Percentiles rank a stretch among this genome's conserved stretches.
These are phyloP conservation scores for Metschnikowia shivogae DNA, from an alignment of 805 yeast species.

Conservation along the genomic window DNA sequence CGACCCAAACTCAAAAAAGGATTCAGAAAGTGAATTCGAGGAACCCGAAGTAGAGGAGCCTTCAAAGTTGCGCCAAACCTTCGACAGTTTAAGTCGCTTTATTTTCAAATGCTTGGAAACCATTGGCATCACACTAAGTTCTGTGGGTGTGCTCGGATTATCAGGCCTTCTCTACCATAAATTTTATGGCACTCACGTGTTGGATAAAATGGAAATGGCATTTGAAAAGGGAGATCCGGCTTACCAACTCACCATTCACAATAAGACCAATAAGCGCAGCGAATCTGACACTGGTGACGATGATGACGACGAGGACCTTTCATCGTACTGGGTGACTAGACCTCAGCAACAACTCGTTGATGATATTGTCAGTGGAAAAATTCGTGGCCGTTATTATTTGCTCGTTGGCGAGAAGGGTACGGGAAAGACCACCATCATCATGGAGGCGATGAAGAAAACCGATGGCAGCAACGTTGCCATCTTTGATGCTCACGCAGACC, in stretches of 20 bases:
- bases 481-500: constrained; percentile 81
- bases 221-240: constrained; percentile 67
- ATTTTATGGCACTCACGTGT: constrained; percentile 54
- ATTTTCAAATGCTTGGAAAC: constrained; percentile 55
- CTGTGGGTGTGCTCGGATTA: constrained; percentile 61
- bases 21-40: constrained; percentile 9
- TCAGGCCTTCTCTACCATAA: constrained; percentile 73
- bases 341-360: constrained; percentile 64
- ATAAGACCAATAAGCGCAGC: constrained; percentile 29
- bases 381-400: constrained; percentile 64
- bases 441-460: constrained; percentile 64
- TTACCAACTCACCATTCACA: constrained; percentile 54
- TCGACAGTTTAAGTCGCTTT: constrained; percentile 23
- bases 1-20: constrained; percentile 5
- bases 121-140: constrained; percentile 65
- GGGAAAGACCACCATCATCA: constrained; percentile 72
- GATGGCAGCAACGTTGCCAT: constrained; percentile 62
- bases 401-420: constrained; percentile 84
- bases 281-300: constrained; percentile 7
- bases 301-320: constrained; percentile 23
- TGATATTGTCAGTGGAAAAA: constrained; percentile 59
- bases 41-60: constrained; percentile 10
- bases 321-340: constrained; percentile 58
- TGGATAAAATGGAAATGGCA: constrained; percentile 60
- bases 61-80: constrained; percentile 18